Base-by-base conservation (phyloP, 495 filamentous ascomycete genomes). In the Xanthoparmelia taractica region DNA sequence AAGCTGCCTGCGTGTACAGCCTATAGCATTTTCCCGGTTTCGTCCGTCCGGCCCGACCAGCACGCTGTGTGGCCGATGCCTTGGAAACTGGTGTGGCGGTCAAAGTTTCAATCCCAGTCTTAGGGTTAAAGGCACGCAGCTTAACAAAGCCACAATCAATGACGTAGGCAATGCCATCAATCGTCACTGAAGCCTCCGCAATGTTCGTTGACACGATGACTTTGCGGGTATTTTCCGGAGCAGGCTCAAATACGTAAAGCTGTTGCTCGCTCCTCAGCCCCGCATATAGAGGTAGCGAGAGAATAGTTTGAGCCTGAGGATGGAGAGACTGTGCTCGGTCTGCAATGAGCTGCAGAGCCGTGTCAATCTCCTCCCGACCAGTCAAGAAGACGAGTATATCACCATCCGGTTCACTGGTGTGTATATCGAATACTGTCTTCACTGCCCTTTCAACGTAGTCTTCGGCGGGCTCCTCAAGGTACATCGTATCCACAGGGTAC, bases 201-300 rank as follows among this genome's bases (percentile, higher is more conserved):
- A 98, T 97, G 72, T 97, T 97, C 55, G 94, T 97, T 5, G 89
- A 91, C 64, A 98, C 85, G 52, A 98, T 88, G 38, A 96, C 89
- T 72, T 97, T 98, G 18, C 94, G 79, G 29, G 85, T 87, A 65
- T 92, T 91, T 65, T 89, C 88, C 15, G 90, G 89, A 12, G 94
- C 80, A 50, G 87, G 82, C 66, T 96, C 92, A 65, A 98, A 97
- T 57, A 97, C 89, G 63, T 91, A 91, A 77, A 95, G 86, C 70
- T 98, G 94, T 69, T 95, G 84, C 54, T 96, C 93, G 7, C 85
- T 91, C 17, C 91, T 85, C 15, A 98, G 82, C 37, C 91, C 92
- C 52, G 93, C 88, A 73, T 95, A 97, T 6, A 98, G 83, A 10
- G 95, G 94, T 33, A 94, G 73, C 18, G 93, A 81, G 58, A 92